Evolutionary conservation across 768 basidiomycete species (phyloP).

Genomic region (Termitomyces sp.): DNA sequence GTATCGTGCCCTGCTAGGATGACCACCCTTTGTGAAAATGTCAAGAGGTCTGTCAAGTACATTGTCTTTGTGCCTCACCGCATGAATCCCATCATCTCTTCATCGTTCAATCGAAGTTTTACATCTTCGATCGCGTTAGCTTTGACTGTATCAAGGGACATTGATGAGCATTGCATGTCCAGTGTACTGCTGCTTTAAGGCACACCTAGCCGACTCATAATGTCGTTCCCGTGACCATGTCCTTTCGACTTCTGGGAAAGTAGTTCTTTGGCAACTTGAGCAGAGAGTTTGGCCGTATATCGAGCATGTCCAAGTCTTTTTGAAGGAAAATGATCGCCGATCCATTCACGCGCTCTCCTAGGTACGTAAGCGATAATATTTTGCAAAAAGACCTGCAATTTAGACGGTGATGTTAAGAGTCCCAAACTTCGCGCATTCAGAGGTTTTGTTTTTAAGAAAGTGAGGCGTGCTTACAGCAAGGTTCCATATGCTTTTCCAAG

Average conservation of each 20-base stretch:
- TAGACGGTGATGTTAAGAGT: constrained; percentile 25
- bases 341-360: constrained; percentile 23
- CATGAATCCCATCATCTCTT: constrained; percentile 47
- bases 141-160: constrained; percentile 31
- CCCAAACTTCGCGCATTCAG: constrained; percentile 18
- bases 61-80: constrained; percentile 32
- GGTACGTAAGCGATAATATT: constrained; percentile 27
- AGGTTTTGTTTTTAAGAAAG: not conserved
- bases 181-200: not conserved
- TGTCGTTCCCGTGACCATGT: constrained; percentile 31
- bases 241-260: constrained; percentile 30
- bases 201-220: constrained; percentile 40
- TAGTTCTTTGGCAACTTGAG: constrained; percentile 28
- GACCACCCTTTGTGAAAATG: constrained; percentile 41
- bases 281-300: constrained; percentile 26
- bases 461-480: constrained; percentile 25
- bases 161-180: not conserved
- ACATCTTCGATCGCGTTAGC: constrained; percentile 48
- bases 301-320: constrained; percentile 26
- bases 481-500: constrained; percentile 31
- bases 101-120: constrained; percentile 37
- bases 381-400: constrained; percentile 26
- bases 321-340: constrained; percentile 26
- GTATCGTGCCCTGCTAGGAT: constrained; percentile 57
- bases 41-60: not conserved